Conservation (phyloP, 2,329 filamentous ascomycete genomes). For the Chrysoporthe puriensis region DNA sequence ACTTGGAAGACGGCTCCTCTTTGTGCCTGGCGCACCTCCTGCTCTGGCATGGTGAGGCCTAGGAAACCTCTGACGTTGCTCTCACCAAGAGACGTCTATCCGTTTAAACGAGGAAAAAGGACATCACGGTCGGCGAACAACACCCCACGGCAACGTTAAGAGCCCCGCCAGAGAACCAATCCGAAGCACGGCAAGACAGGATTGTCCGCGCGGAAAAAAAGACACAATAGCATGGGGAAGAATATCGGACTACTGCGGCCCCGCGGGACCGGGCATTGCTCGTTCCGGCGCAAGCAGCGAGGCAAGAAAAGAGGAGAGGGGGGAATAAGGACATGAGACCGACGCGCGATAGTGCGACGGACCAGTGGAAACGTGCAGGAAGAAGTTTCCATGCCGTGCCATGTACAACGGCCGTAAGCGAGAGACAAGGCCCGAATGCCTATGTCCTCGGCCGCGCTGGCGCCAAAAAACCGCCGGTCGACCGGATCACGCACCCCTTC, state of each 20-base stretch:
- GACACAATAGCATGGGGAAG: not conserved
- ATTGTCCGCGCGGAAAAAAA: not conserved
- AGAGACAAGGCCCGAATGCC: conserved; percentile 14
- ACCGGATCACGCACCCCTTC: too few species aligned
- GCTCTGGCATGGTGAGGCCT: not conserved
- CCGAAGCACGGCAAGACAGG: not conserved
- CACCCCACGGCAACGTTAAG: not conserved
- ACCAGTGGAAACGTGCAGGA: conserved; percentile 14
- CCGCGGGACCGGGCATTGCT: conserved; percentile 9
- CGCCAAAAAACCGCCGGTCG: too few species aligned
- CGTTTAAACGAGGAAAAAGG: not conserved
- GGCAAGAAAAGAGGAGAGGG: not conserved
- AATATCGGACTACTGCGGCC: not conserved
- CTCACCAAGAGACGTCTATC: not conserved
- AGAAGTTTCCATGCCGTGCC: conserved; percentile 19
- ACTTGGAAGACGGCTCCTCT: not conserved
- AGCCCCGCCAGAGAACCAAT: not conserved
- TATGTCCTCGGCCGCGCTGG: not conserved
- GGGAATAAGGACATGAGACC: conserved; percentile 1
- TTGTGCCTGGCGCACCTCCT: not conserved
- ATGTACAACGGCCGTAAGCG: conserved; percentile 22
- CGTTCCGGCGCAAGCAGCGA: conserved; percentile 1
- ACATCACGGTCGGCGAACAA: not conserved
- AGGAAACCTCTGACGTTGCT: too few species aligned
- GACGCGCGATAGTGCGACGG: conserved; percentile 22